Evolutionary conservation across 805 yeast genomes (phyloP), one percentile per base, ranked within the genome.

Genomic region (Yarrowia deformans): DNA sequence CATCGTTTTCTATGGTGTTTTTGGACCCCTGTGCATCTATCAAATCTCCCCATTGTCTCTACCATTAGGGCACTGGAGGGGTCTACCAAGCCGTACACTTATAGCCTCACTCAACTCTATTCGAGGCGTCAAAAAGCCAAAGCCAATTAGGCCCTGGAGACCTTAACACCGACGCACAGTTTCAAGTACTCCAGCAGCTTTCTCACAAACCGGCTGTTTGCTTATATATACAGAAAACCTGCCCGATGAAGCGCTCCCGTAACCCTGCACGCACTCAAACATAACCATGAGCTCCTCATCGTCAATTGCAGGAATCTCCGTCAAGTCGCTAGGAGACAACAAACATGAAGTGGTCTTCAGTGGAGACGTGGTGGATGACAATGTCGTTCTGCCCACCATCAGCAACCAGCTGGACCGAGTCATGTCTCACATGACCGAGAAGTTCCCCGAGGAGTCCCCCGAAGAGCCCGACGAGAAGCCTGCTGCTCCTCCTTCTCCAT

Each of bases 331-430:
- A 12, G 66, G 66, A 34, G 66, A 60, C 52, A 54, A 54, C 60
- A 60, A 60, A 34, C 66, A 60, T 34, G 66, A 60, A 42, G 46
- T 60, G 35, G 66, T 60, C 18, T 45, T 60, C 42, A 60, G 66
- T 16, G 66, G 66, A 32, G 66, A 60, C 52, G 66, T 60, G 12
- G 52, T 60, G 13, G 42, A 32, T 14, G 66, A 60, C 23, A 14
- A 60, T 18, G 52, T 23, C 4, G 52, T 45, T 19, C 66, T 60
- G 23, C 66, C 66, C 42, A 60, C 66, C 45, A 34, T 60, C 52
- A 45, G 52, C 55, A 49, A 63, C 55, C 68, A 63, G 56, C 56
- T 63, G 29, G 68, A 63, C n/a, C 56, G 68, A 23, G 68, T 63
- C 37, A 32, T 63, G 55, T 39, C 68, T 16, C 39, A 14, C 56